Conservation (phyloP, 1,284 basidiomycete genomes). For the Cystobasidium slooffiae region DNA sequence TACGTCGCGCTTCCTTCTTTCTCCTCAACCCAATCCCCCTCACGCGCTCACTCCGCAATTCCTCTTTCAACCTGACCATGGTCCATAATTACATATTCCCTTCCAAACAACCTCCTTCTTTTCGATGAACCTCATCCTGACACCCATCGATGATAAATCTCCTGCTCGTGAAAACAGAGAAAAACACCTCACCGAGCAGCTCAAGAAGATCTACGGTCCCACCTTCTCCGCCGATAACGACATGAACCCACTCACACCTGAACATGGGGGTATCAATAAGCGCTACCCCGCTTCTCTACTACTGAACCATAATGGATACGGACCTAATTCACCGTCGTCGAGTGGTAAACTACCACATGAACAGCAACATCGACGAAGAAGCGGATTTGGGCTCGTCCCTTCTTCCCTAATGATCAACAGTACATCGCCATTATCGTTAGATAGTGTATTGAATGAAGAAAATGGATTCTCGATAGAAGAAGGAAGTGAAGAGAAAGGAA, state of each 20-base stretch:
- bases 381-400: conserved; percentile 3
- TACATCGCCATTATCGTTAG: background rate
- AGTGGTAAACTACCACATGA: background rate
- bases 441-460: background rate
- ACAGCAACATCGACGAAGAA: conserved; percentile 6
- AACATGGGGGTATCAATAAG: background rate
- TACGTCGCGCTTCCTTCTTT: no score
- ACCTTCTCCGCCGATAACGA: conserved; percentile 32
- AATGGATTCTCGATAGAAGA: background rate
- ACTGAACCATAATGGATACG: background rate
- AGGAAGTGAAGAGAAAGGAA: background rate
- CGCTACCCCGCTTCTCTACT: background rate
- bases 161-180: conserved; percentile 10
- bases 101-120: no score
- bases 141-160: background rate
- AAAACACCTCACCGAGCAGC: conserved; percentile 32
- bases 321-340: background rate
- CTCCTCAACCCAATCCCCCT: no score
- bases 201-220: conserved; percentile 42
- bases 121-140: background rate
- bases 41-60: no score
- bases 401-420: background rate
- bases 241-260: conserved; percentile 1
- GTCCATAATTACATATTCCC: no score
- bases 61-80: no score